Base-by-base conservation (phyloP, 108 stramenopile species). In the Halocafeteria seosinensis region DNA sequence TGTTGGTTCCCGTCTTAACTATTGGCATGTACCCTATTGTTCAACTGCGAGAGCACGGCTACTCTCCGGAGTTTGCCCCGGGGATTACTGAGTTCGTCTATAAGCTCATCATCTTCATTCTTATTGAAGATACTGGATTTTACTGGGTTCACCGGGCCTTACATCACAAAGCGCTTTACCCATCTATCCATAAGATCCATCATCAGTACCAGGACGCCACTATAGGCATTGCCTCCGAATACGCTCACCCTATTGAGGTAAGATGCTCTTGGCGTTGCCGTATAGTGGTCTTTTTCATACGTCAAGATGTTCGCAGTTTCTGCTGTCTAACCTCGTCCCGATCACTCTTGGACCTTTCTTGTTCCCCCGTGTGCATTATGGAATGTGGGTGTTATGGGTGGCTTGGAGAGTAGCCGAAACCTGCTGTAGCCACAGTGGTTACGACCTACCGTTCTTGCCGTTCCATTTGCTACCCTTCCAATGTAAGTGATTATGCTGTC, bases 181-280 rank as follows among this genome's bases (percentile, higher is more conserved):
- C 61, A 37, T 61, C 53, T 31, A 35, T 72, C 58, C 71, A 72
- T 38, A 72, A 72, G 61, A 17, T 38, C 50, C 71, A 72, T 33
- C 71, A 72, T 35, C 12, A 5, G 34, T 72, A 52, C 62, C 55
- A 68, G 50, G 0, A 47, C 23, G 1, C 3, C 26, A 17, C 59
- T 3, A 50, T 72, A 9, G 38, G 31, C 3, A 11, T 61, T 8
- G 64, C 71, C 29, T 28, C 71, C 11, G 71, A 52, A 38, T 66
- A 55, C 61, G 28, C 60, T 6, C 71, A 72, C 65, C 71, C 71
- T 9, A 8, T 66, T 3, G 71, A 72, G 51, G n/a, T n/a, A n/a
- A n/a, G n/a, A n/a, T n/a, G n/a, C n/a, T n/a, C n/a, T n/a, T n/a
- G n/a, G n/a, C n/a, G n/a, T n/a, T n/a, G n/a, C n/a, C n/a, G n/a